Percentiles rank a stretch among this genome's conserved stretches.
These are phyloP conservation scores for Digitaria exilis DNA, from an alignment of 202 grass and related monocot species.

Conservation along the genomic window DNA sequence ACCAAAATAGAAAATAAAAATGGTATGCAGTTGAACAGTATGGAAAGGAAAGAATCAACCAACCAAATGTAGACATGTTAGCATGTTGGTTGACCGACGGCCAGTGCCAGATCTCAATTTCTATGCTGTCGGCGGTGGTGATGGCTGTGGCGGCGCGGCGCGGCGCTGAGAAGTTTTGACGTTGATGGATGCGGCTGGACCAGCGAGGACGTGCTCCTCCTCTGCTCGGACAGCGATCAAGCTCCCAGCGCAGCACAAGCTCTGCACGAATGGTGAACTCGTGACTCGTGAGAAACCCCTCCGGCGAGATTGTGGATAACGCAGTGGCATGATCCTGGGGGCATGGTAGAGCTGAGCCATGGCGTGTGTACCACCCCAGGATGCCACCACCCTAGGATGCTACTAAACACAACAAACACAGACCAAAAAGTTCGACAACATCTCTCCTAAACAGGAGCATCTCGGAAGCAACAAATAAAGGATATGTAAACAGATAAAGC, in stretches of 20 bases:
- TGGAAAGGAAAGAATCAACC: neutral
- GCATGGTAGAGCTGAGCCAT: neutral
- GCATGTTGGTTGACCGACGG: neutral
- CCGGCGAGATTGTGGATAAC: neutral
- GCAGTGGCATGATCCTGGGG: neutral
- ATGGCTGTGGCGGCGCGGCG: no score
- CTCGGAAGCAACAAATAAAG: no score
- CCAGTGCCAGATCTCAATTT: neutral
- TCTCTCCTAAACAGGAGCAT: no score
- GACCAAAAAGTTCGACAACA: no score
- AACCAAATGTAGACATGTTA: neutral
- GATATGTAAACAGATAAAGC: no score
- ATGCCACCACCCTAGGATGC: no score
- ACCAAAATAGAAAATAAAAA: neutral
- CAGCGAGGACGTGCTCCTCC: neutral
- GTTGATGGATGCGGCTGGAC: neutral
- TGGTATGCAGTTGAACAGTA: neutral
- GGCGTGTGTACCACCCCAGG: neutral
- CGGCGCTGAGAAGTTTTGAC: neutral
- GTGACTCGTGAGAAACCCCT: neutral
- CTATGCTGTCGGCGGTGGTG: neutral
- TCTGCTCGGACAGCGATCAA: neutral
- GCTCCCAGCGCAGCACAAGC: neutral
- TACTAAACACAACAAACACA: no score
- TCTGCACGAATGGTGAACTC: neutral